Percentiles rank a stretch among this genome's conserved stretches.
Conservation (phyloP, 2,329 filamentous ascomycete genomes). For the Colletotrichum echinochloae region DNA sequence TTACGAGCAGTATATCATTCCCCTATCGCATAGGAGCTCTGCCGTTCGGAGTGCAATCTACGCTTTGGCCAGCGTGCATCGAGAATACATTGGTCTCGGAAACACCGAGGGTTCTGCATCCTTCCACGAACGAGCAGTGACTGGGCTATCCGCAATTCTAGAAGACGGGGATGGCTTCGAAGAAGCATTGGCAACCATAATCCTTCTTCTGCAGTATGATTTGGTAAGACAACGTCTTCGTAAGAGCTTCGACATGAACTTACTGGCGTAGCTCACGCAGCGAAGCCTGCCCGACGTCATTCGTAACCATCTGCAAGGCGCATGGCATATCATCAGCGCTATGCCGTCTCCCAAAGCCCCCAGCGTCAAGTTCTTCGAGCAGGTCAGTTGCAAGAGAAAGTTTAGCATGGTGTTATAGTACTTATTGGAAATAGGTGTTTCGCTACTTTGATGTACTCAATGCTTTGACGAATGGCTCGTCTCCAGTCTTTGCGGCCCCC, state of each 20-base stretch:
- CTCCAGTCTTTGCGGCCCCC: constrained; percentile 28
- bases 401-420: background rate
- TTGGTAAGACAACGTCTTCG: constrained; percentile 8
- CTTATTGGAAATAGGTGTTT: constrained; percentile 31
- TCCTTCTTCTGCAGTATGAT: constrained; percentile 38
- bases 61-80: constrained; percentile 37
- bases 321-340: constrained; percentile 31
- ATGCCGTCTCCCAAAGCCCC: constrained; percentile 18
- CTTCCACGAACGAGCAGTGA: constrained; percentile 35
- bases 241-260: background rate
- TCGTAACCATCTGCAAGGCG: constrained; percentile 31
- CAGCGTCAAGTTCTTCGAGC: constrained; percentile 36
- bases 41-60: constrained; percentile 38
- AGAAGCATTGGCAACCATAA: constrained; percentile 33
- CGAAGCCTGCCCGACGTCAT: constrained; percentile 23
- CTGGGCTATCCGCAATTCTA: constrained; percentile 24
- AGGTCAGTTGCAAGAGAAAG: constrained; percentile 5
- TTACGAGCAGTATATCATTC: constrained; percentile 26
- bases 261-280: constrained; percentile 29
- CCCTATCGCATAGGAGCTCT: constrained; percentile 32
- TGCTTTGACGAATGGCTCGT: constrained; percentile 26
- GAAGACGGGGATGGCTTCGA: constrained; percentile 38
- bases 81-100: constrained; percentile 26
- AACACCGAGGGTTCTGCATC: constrained; percentile 31
- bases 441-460: constrained; percentile 40